Base-by-base conservation (phyloP, 169 alveolate species). In the Cystoisospora suis region DNA sequence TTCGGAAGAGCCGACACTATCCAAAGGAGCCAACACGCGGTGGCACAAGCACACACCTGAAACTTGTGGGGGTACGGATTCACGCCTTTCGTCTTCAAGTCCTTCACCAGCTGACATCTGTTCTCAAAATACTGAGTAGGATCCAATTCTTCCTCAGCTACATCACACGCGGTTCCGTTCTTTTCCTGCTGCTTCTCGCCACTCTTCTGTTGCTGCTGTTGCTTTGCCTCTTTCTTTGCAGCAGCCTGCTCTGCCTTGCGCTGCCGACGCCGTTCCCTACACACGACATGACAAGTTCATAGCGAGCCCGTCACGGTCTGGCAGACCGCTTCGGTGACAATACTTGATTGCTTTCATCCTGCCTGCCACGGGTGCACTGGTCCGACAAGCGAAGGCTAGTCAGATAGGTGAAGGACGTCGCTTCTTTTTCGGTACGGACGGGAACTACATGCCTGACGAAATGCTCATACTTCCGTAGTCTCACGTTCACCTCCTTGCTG, bases 1-100 rank as follows among this genome's bases (percentile, higher is more conserved):
- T 15, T 23, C 65, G 23, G 65, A 12, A 23, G 29, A 53, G 23
- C 65, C 23, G 23, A 12, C 65, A 53, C 23, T 12, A 53, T 15
- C 65, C 29, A 23, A 53, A 23, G 23, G 65, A 53, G 29, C 65
- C 29, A 23, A 53, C 29, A 53, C 65, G 65, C 12, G 29, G 65
- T 15, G 23, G 29, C 65, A 23, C 29, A 53, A 53, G 65, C 77
- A 5, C 32, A 96, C 91, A 97, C 97, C 44, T 95, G 92, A 94
- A 97, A 97, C 94, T 97, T 97, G 93, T 97, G 99, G 29, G 98
- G 98, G 89, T 96, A 97, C 32, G 98, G 97, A 81, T 93, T 93
- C 44, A 90, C 93, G 53, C 95, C 95, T 45, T 92, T 58, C 38
- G 90, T 90, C 87, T 94, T 83, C 61, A 96, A 79, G 77, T 47